Conservation (phyloP, 805 yeast species). For the Vanderwaltozyma polyspora region DNA sequence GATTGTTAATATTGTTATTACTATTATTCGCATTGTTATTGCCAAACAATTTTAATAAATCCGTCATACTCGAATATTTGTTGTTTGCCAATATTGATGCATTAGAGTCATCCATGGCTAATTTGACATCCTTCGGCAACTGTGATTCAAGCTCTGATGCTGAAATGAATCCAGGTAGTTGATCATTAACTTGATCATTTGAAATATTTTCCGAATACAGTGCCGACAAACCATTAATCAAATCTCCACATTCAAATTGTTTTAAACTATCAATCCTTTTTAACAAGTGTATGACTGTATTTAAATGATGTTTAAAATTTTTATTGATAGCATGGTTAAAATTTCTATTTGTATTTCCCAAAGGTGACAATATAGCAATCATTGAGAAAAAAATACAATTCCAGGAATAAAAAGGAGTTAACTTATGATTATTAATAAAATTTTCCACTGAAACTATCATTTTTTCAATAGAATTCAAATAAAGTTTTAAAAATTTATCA, state of each 20-base stretch:
- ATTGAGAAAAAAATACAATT: conserved; percentile 51
- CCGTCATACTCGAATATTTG: no score
- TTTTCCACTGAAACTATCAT: conserved; percentile 40
- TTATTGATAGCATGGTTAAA: background rate
- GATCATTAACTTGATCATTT: no score
- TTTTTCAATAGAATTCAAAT: conserved; percentile 37
- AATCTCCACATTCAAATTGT: conserved; percentile 4
- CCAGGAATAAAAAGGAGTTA: conserved; percentile 47
- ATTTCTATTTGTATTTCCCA: background rate
- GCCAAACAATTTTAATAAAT: no score
- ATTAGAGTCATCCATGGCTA: no score
- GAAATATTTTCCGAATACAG: no score
- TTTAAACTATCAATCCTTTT: conserved; percentile 3
- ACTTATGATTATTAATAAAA: conserved; percentile 26
- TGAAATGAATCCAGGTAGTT: no score
- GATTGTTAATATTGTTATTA: no score
- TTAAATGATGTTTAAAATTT: background rate
- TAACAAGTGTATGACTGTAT: conserved; percentile 3
- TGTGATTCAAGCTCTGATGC: no score
- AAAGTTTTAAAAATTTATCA: conserved; percentile 38
- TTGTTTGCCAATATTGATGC: no score
- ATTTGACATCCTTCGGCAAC: no score
- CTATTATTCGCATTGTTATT: no score
- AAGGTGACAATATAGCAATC: conserved; percentile 35
- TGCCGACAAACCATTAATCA: no score